Evolutionary conservation across 1,139 yeast genomes (phyloP).

Genomic region (Yarrowia galli): DNA sequence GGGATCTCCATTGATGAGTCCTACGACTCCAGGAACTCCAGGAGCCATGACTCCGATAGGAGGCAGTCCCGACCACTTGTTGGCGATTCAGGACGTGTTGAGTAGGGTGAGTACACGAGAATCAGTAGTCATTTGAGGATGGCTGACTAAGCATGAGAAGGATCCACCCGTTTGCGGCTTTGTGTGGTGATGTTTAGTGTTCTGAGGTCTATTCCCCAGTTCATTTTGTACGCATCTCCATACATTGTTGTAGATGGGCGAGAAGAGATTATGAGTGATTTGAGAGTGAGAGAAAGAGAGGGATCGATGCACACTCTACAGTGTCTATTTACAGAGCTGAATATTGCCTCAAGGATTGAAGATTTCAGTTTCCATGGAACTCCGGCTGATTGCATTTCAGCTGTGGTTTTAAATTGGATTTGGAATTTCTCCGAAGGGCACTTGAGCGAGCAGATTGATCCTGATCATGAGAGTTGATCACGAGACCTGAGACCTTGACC

Average conservation of each 20-base stretch:
- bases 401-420: not conserved
- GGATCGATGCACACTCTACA: no score
- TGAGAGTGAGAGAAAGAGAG: not conserved
- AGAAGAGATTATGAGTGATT: not conserved
- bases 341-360: not conserved
- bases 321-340: no score
- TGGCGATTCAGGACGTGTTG: slow-evolving; percentile 34
- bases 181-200: no score
- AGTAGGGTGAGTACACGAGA: slow-evolving; percentile 28
- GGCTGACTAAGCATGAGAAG: not conserved
- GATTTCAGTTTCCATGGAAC: no score
- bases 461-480: no score
- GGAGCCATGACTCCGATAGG: slow-evolving; percentile 31
- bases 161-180: not conserved
- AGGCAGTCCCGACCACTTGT: slow-evolving; percentile 4
- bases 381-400: no score
- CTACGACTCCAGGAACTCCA: slow-evolving; percentile 16
- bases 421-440: not conserved
- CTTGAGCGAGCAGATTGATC: no score
- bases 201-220: no score
- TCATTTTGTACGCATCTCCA: no score
- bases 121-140: no score
- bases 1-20: slow-evolving; percentile 18
- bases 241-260: no score
- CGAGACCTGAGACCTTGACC: not conserved